Base-by-base conservation (phyloP, 768 basidiomycete species). In the Pleurotus giganteus region DNA sequence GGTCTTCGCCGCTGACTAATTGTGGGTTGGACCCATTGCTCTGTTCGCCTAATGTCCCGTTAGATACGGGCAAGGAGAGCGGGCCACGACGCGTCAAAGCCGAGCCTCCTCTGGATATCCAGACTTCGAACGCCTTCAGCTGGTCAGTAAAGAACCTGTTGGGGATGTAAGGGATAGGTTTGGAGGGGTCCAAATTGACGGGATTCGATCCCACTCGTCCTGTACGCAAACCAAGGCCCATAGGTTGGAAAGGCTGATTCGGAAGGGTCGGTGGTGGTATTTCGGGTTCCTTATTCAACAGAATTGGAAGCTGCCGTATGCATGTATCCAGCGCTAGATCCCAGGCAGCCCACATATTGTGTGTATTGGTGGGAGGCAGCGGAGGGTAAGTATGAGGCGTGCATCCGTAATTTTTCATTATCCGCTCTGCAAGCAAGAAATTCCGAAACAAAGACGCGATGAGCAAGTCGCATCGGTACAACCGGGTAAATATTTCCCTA, bases 351-450 rank as follows among this genome's bases (percentile, higher is more conserved):
- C 97, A 99, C 11, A 99, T 77, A 1, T 89, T 84, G 65, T 99
- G 97, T 4, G 95, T 97, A 65, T 98, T 95, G n/a, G 96, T 98
- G 7, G 94, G 78, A 3, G 96, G 94, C 12, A 99, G 84, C 4
- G 90, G 81, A 7, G 97, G 97, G 57, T 85, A 86, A 0, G 94
- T 96, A 60, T 95, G 89, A 0, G 97, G 97, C 5, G 94, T 98
- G 68, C 97, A 98, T 63, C 95, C 88, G 68, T 98, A 96, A 60
- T 93, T 88, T 63, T 95, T 93, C 95, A 98, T 97, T 60, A 99
- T 93, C 19, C 97, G 82, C 69, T 98, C 95, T 11, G 97, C 97
- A 44, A 98, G 81, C 5, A 99, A 83, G 75, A 97, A 99, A 62
- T 98, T 98, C 26, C 97, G 86, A 76, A 98, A 99, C 2, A 99